Evolutionary conservation across 2,329 filamentous ascomycete genomes (phyloP), one percentile per base, ranked within the genome.

Genomic region (Didymella keratinophila): DNA sequence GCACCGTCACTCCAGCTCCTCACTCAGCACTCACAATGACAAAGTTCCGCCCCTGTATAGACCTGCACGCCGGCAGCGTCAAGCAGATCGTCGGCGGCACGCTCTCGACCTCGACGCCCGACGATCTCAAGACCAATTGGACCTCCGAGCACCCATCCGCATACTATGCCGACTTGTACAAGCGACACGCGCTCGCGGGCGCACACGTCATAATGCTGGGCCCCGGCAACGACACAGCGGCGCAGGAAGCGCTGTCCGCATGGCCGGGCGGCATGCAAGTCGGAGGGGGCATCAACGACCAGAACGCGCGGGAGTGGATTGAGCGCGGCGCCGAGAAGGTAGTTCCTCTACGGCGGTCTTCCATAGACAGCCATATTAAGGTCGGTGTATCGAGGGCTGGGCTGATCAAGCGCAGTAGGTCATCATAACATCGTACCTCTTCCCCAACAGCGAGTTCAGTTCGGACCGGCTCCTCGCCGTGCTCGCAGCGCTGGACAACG

Each of bases 1-100:
- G 58, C 67, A 30, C 14, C 55, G 52, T 55, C 56, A 42, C 32
- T 50, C 45, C 46, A 27, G 23, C 46, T 48, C 11, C 18, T 20
- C 45, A 47, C 21, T 36, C 36, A 37, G 18, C 39, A 34, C 20
- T 18, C 54, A 65, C 23, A 45, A 97, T 99, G 95, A 98, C 95
- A 2, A 88, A 89, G 68, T 99, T 99, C 74, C 86, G 95, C 37
- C 95, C 95, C 20, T 99, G 95, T 75, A 98, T 99, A 78, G 95
- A 99, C 80, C 86, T 99, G 52, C 95, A 99, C 78, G 89, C 93
- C n/a, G 95, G 95, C 14, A 89, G 94, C 75, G 95, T 99, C 59
- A 99, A 99, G 82, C 95, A 99, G 78, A 99, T 99, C 69, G 93
- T 99, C 39, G 95, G 95, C 68, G 94, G 95, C 59, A 98, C 95